A percentile compares a stretch with the other conserved stretches of the same genome.
These are phyloP conservation scores for Globisporangium abappressorium DNA, from an alignment of 352 stramenopile genomes.

Conservation along the genomic window DNA sequence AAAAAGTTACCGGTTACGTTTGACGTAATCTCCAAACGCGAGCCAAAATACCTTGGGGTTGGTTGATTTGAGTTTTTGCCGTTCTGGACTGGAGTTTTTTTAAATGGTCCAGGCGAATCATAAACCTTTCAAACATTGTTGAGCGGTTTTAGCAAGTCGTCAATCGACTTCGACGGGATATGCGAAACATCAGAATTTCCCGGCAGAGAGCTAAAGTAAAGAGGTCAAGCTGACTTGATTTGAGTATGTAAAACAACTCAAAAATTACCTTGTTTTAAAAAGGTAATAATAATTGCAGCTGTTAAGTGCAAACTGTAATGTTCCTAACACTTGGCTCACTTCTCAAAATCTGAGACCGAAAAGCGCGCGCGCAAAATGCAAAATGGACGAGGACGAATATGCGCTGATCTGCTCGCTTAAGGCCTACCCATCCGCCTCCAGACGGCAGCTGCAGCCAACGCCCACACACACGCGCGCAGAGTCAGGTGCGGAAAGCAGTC, in stretches of 20 bases:
- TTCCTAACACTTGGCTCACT: not conserved
- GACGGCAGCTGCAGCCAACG: not conserved
- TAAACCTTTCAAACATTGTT: too few species aligned
- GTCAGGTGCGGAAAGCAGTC: not conserved
- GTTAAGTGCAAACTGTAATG: not conserved
- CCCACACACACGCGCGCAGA: not conserved
- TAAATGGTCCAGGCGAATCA: too few species aligned
- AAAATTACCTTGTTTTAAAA: not conserved
- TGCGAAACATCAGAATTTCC: too few species aligned
- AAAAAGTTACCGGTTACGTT: too few species aligned
- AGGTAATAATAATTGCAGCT: not conserved
- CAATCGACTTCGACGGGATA: too few species aligned
- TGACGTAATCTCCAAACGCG: too few species aligned
- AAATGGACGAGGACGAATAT: not conserved
- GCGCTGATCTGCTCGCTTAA: not conserved
- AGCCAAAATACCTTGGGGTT: too few species aligned
- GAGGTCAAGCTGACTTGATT: not conserved
- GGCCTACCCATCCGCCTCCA: not conserved
- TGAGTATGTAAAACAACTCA: too few species aligned
- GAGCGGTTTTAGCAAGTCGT: too few species aligned
- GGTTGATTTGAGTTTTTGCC: too few species aligned
- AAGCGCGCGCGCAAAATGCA: not conserved
- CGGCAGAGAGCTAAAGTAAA: not conserved
- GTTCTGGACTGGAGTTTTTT: too few species aligned
- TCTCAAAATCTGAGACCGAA: not conserved